Conservation (phyloP, 1,284 basidiomycete species). For the Tilletia setariae region DNA sequence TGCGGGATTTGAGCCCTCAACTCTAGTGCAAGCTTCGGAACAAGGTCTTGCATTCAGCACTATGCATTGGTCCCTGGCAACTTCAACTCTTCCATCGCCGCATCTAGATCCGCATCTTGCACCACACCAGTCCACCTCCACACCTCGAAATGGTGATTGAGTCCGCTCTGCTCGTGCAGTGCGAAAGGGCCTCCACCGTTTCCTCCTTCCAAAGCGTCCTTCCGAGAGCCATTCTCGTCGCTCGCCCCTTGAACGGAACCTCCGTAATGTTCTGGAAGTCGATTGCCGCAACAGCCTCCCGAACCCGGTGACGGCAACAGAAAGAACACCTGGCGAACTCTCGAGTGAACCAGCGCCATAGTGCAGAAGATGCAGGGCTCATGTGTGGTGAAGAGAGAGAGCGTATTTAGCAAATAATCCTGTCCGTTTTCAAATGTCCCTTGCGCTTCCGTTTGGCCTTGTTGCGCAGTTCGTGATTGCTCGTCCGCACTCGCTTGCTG, state of each 20-base stretch:
- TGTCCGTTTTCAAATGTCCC: conserved; percentile 31
- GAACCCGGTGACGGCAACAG: conserved; percentile 37
- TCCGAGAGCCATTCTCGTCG: background rate
- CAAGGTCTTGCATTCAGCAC: background rate
- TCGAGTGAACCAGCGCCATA: conserved; percentile 51
- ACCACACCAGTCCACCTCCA: conserved; percentile 48
- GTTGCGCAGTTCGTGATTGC: background rate
- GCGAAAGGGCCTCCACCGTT: conserved; percentile 48
- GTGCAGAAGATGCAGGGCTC: conserved; percentile 51
- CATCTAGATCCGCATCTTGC: background rate
- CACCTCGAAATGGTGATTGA: conserved; percentile 56
- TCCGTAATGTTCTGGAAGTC: background rate
- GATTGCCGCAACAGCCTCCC: conserved; percentile 44
- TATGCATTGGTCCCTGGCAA: background rate
- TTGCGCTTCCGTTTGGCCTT: conserved; percentile 11
- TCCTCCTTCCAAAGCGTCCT: conserved; percentile 24
- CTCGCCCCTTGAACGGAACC: conserved; percentile 14
- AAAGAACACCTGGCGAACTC: conserved; percentile 43
- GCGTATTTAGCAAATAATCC: conserved; percentile 49
- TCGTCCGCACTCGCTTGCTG: background rate
- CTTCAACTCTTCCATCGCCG: background rate
- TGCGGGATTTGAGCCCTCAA: too few species aligned
- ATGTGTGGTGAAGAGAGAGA: conserved; percentile 46
- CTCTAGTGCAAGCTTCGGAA: background rate
- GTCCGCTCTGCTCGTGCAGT: conserved; percentile 56